These are phyloP conservation scores for Wickerhamomyces subpelliculosus DNA, from an alignment of 805 yeast species.

Conservation along the genomic window DNA sequence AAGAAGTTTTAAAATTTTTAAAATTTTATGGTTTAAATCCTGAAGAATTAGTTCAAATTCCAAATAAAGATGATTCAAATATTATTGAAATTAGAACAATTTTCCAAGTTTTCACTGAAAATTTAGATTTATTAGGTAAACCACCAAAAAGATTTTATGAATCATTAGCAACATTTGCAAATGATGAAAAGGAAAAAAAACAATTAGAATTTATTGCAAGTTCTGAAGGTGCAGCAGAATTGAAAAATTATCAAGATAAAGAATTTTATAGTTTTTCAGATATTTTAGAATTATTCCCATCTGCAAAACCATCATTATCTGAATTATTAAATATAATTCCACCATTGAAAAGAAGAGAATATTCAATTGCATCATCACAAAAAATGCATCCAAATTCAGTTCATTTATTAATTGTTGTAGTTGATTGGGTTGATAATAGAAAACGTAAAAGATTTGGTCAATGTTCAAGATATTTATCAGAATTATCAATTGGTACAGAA, in stretches of 20 bases:
- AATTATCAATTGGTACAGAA: slow-evolving; percentile 72
- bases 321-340: slow-evolving; percentile 70
- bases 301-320: slow-evolving; percentile 70
- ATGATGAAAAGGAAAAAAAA: slow-evolving; percentile 59
- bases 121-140: slow-evolving; percentile 85
- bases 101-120: slow-evolving; percentile 72
- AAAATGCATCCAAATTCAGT: slow-evolving; percentile 86
- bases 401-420: slow-evolving; percentile 88
- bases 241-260: slow-evolving; percentile 79
- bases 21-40: slow-evolving; percentile 64
- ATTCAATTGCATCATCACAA: slow-evolving; percentile 96
- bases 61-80: slow-evolving; percentile 55
- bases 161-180: slow-evolving; percentile 64
- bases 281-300: slow-evolving; percentile 67
- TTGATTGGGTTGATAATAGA: slow-evolving; percentile 85
- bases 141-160: slow-evolving; percentile 95
- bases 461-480: slow-evolving; percentile 85
- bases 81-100: slow-evolving; percentile 70
- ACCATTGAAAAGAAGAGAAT: slow-evolving; percentile 93
- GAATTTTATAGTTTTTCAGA: slow-evolving; percentile 79
- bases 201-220: slow-evolving; percentile 58
- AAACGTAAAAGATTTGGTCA: slow-evolving; percentile 90
- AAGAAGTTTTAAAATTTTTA: slow-evolving; percentile 63
- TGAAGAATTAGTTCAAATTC: slow-evolving; percentile 60
- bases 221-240: slow-evolving; percentile 75